Conservation (phyloP, 768 basidiomycete genomes). For the Suillus spraguei region DNA sequence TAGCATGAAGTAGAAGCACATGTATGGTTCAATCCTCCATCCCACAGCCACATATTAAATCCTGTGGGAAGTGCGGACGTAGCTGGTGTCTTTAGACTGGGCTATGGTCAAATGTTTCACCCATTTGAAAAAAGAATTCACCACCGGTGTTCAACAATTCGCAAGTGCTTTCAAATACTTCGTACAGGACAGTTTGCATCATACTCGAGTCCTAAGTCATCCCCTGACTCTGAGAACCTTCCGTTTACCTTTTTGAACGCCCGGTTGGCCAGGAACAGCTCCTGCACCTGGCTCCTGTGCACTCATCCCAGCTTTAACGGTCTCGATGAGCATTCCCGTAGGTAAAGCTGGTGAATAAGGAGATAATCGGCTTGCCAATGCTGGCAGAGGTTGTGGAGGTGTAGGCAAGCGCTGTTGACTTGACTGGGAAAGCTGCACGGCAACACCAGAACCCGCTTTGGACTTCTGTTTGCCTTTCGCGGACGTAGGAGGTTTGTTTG, state of each 20-base stretch:
- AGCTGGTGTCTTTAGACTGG: not conserved
- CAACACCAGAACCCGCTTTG: constrained; percentile 41
- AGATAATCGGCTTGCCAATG: constrained; percentile 73
- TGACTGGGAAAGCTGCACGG: constrained; percentile 27
- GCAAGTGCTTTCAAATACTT: not conserved
- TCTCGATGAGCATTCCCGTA: constrained; percentile 77
- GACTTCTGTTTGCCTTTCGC: constrained; percentile 58
- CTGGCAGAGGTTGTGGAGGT: constrained; percentile 77
- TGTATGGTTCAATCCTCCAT: not conserved
- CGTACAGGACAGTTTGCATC: not conserved
- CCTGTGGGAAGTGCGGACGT: not conserved
- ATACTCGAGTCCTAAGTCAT: constrained; percentile 24
- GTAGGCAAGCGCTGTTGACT: constrained; percentile 57
- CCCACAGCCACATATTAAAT: not conserved
- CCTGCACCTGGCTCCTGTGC: constrained; percentile 53
- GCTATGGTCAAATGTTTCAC: not conserved
- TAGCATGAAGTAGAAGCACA: not conserved
- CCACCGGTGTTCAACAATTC: not conserved
- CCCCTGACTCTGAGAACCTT: constrained; percentile 79
- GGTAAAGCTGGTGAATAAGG: constrained; percentile 80
- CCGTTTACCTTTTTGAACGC: constrained; percentile 70
- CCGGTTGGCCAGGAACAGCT: constrained; percentile 32
- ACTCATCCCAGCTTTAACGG: constrained; percentile 86
- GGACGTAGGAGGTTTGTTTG: constrained; percentile 34
- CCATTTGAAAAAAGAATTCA: not conserved